Evolutionary conservation across 805 yeast genomes (phyloP).

Genomic region (Kuraishia cidri): DNA sequence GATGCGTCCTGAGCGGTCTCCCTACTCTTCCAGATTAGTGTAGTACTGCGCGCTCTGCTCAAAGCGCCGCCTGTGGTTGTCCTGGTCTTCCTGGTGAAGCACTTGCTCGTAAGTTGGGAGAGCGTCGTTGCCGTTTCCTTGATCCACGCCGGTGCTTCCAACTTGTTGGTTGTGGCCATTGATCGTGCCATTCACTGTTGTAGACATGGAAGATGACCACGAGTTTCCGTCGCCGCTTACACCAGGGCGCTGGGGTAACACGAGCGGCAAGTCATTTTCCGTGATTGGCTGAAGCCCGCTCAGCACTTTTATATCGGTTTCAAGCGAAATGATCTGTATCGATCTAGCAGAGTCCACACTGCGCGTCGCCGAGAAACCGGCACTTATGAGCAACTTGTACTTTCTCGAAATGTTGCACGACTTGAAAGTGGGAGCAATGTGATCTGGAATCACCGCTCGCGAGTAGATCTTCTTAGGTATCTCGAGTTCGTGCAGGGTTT

Average conservation of each 20-base stretch:
- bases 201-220: constrained; percentile 2
- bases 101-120: constrained; percentile 9
- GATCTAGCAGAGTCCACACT: constrained; percentile 2
- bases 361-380: constrained; percentile 16
- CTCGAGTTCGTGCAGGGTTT: constrained; percentile 28
- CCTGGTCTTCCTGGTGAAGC: constrained; percentile 8
- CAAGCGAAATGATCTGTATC: constrained; percentile 6
- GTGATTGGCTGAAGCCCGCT: constrained; percentile 13
- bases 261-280: constrained; percentile 1
- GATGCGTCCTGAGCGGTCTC: too few relatives aligned
- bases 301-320: constrained; percentile 9
- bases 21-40: constrained; percentile 5
- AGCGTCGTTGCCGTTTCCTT: background rate
- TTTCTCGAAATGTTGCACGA: constrained; percentile 45
- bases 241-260: constrained; percentile 2
- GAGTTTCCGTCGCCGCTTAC: constrained; percentile 1
- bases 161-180: too few relatives aligned
- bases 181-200: background rate
- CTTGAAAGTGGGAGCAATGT: constrained; percentile 42
- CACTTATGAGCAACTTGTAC: constrained; percentile 26
- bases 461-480: constrained; percentile 29
- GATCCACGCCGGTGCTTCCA: background rate
- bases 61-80: constrained; percentile 7
- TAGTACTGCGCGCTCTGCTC: constrained; percentile 9
- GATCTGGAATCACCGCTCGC: constrained; percentile 34